Base-by-base conservation (phyloP, 2,329 filamentous ascomycete genomes). In the Talaromyces sp. region DNA sequence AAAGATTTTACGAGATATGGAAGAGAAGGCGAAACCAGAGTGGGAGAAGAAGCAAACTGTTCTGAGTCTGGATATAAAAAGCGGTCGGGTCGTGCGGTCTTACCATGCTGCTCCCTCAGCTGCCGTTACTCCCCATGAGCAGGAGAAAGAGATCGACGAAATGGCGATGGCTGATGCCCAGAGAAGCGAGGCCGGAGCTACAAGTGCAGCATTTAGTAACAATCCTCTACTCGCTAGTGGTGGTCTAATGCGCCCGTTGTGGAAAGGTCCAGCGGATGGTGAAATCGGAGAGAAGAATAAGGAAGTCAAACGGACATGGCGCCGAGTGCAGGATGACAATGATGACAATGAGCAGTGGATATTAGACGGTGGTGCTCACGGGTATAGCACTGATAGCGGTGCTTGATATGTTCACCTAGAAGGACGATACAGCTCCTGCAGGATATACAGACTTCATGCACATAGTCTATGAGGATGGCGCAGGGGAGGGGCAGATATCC, bases 31-130 rank as follows among this genome's bases (percentile, higher is more conserved):
- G 3, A 81, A 85, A 58, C 92, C 92, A 0, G 93, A 96, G 66
- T 96, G 92, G 75, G 93, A 97, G 79, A 96, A 93, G 82, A 84
- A 91, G 63, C 86, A 84, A 69, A 88, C 95, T 64, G 89, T 97
- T 1, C 84, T 96, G 67, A 93, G 90, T 71, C 90, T 96, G 65
- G 92, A 96, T 72, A 79, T 96, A 0, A 87, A 88, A 8, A 88
- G 88, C 0, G 88, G 89, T 18, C 92, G 88, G 69, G 86, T 96
- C 2, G 87, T 95, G 4, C 86, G 84, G 64, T 75, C 64, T 62
- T 78, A 65, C 71, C 67, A 73, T 67, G 74, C 64, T 70, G 75
- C 77, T 64, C 61, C 71, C 59, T 67, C 67, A 16, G 71, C 72
- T 21, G 46, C 63, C 64, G 21, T 57, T 68, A 67, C 66, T 16